Percentiles rank a stretch among this genome's conserved stretches.
Conservation (phyloP, 2,329 filamentous ascomycete species). For the Pleurostoma richardsiae region DNA sequence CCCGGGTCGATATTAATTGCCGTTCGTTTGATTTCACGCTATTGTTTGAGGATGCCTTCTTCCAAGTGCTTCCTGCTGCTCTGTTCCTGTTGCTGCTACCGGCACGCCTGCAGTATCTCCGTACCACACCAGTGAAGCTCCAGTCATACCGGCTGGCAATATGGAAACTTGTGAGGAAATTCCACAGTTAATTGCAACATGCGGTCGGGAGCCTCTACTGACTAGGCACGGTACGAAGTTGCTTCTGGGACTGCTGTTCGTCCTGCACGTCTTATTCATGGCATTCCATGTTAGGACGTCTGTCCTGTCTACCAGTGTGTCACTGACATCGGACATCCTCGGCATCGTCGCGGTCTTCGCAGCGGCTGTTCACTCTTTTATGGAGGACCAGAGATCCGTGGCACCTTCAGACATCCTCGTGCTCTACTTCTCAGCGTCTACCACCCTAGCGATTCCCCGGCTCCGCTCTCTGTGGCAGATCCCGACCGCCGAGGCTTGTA, state of each 20-base stretch:
- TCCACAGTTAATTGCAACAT: too few species aligned
- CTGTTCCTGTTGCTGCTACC: slow-evolving; percentile 6
- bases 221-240: background rate
- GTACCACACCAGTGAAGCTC: slow-evolving; percentile 4
- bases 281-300: background rate
- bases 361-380: slow-evolving; percentile 4
- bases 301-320: slow-evolving; percentile 1
- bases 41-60: slow-evolving; percentile 10
- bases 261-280: slow-evolving; percentile 3
- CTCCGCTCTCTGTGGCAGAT: slow-evolving; percentile 8
- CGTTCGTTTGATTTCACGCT: slow-evolving; percentile 12
- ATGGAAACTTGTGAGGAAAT: slow-evolving; percentile 5
- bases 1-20: slow-evolving; percentile 7
- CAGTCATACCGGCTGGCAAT: slow-evolving; percentile 4
- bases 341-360: background rate
- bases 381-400: slow-evolving; percentile 11
- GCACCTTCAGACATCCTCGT: slow-evolving; percentile 9
- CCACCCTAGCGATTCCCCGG: slow-evolving; percentile 5
- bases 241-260: slow-evolving; percentile 3
- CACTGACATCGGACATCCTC: slow-evolving; percentile 1
- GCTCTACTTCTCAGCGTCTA: slow-evolving; percentile 9
- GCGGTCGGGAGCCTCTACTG: too few species aligned
- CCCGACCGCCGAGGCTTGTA: background rate
- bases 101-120: slow-evolving; percentile 1
- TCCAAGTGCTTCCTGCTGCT: slow-evolving; percentile 6